A percentile compares a stretch with the other conserved stretches of the same genome.
These are phyloP conservation scores for Pichia kudriavzevii DNA, from an alignment of 1,139 yeast genomes.

Conservation along the genomic window DNA sequence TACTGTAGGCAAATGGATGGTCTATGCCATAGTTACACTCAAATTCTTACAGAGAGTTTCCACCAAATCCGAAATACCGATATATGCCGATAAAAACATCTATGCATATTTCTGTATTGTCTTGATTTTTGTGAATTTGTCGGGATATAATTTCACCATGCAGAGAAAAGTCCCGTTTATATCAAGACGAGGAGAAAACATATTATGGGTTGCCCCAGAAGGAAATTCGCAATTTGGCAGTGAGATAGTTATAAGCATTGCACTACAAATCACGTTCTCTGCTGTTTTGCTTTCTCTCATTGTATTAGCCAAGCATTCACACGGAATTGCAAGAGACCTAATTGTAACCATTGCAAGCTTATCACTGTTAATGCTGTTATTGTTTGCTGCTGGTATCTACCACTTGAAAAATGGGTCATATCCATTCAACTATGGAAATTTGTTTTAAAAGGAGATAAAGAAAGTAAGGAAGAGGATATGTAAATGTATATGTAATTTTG, in stretches of 20 bases:
- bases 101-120: conserved; percentile 34
- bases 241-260: conserved; percentile 46
- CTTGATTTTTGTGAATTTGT: conserved; percentile 37
- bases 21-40: conserved; percentile 7
- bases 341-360: conserved; percentile 22
- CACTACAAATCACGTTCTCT: conserved; percentile 40
- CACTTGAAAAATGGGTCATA: conserved; percentile 34
- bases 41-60: conserved; percentile 9
- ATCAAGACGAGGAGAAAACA: conserved; percentile 36
- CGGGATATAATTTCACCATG: conserved; percentile 60
- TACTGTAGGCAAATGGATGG: conserved; percentile 7
- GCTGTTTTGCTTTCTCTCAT: conserved; percentile 33
- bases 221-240: conserved; percentile 60
- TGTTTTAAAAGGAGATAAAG: conserved; percentile 4
- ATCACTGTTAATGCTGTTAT: conserved; percentile 29
- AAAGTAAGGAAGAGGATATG: background rate
- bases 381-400: conserved; percentile 31
- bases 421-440: conserved; percentile 22
- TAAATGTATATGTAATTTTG: background rate
- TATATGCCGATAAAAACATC: conserved; percentile 12
- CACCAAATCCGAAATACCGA: background rate
- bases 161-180: conserved; percentile 56
- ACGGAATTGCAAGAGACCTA: conserved; percentile 18
- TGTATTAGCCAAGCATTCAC: conserved; percentile 11
- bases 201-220: conserved; percentile 54